Evolutionary conservation across 2,329 filamentous ascomycete species (phyloP).

Genomic region (Epichloe festucae): DNA sequence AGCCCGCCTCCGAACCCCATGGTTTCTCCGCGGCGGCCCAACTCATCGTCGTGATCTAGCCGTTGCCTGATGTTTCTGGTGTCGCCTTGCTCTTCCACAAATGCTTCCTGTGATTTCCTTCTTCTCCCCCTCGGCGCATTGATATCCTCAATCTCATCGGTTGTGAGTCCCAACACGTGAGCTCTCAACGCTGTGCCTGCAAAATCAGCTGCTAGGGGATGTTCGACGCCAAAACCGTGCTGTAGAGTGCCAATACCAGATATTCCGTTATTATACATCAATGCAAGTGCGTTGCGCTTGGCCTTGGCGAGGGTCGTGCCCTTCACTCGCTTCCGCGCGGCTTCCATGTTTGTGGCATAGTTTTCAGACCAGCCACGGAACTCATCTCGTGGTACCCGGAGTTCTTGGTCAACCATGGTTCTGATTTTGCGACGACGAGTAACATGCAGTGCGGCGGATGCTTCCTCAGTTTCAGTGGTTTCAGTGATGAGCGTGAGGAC

Average conservation of each 20-base stretch:
- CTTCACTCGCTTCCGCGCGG: slow-evolving; percentile 13
- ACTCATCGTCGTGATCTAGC: slow-evolving; percentile 15
- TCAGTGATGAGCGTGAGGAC: slow-evolving; percentile 11
- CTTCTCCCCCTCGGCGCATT: slow-evolving; percentile 19
- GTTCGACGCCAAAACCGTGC: slow-evolving; percentile 16
- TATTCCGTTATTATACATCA: slow-evolving; percentile 23
- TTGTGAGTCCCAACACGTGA: slow-evolving; percentile 14
- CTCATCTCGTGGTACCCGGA: slow-evolving; percentile 22
- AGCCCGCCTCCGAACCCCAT: slow-evolving; percentile 15
- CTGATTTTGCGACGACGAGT: slow-evolving; percentile 15
- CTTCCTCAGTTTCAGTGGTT: slow-evolving; percentile 11
- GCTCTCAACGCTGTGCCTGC: slow-evolving; percentile 31
- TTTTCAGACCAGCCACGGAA: slow-evolving; percentile 28
- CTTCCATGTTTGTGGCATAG: slow-evolving; percentile 43
- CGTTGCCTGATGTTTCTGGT: slow-evolving; percentile 26
- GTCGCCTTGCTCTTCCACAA: slow-evolving; percentile 23
- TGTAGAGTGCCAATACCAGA: slow-evolving; percentile 16
- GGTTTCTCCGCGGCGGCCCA: slow-evolving; percentile 14
- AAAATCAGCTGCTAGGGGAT: slow-evolving; percentile 31
- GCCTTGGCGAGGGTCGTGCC: slow-evolving; percentile 22
- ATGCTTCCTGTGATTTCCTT: slow-evolving; percentile 31
- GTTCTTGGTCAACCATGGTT: slow-evolving; percentile 19
- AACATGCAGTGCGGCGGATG: slow-evolving; percentile 11
- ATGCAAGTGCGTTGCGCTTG: slow-evolving; percentile 21
- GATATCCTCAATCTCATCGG: slow-evolving; percentile 9